Percentiles rank a stretch among this genome's conserved stretches.
Conservation (phyloP, 2,329 filamentous ascomycete genomes). For the Monilinia fructigena region DNA sequence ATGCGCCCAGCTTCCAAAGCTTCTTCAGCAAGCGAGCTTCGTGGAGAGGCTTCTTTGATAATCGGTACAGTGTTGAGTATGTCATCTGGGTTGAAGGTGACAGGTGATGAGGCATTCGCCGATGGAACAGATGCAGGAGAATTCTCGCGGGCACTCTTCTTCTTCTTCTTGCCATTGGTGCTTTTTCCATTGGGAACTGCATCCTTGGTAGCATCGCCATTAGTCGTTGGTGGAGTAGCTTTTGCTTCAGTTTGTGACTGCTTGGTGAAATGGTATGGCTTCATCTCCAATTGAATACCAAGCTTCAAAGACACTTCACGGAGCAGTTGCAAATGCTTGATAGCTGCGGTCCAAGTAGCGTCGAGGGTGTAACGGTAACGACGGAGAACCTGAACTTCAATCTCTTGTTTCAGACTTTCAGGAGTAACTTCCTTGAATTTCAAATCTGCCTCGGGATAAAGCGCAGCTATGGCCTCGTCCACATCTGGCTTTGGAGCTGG, state of each 20-base stretch:
- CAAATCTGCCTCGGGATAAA: constrained; percentile 82
- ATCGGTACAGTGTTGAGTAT: constrained; percentile 91
- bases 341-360: constrained; percentile 62
- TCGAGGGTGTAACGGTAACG: constrained; percentile 77
- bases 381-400: constrained; percentile 68
- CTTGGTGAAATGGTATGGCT: constrained; percentile 66
- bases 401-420: constrained; percentile 63
- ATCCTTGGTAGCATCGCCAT: constrained; percentile 47
- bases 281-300: constrained; percentile 81
- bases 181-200: constrained; percentile 35
- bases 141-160: constrained; percentile 59
- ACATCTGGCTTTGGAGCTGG: constrained; percentile 74
- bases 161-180: constrained; percentile 47
- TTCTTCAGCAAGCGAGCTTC: constrained; percentile 89
- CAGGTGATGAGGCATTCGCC: constrained; percentile 47
- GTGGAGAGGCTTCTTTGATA: constrained; percentile 89
- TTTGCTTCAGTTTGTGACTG: constrained; percentile 44
- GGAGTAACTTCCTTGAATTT: constrained; percentile 78
- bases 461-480: constrained; percentile 67
- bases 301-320: constrained; percentile 87
- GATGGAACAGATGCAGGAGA: constrained; percentile 45
- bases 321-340: constrained; percentile 79
- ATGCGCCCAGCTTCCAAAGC: constrained; percentile 93
- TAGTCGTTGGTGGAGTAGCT: constrained; percentile 39
- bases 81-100: constrained; percentile 79